Conservation (phyloP, 2,329 filamentous ascomycete species). For the Colletotrichum plurivorum region DNA sequence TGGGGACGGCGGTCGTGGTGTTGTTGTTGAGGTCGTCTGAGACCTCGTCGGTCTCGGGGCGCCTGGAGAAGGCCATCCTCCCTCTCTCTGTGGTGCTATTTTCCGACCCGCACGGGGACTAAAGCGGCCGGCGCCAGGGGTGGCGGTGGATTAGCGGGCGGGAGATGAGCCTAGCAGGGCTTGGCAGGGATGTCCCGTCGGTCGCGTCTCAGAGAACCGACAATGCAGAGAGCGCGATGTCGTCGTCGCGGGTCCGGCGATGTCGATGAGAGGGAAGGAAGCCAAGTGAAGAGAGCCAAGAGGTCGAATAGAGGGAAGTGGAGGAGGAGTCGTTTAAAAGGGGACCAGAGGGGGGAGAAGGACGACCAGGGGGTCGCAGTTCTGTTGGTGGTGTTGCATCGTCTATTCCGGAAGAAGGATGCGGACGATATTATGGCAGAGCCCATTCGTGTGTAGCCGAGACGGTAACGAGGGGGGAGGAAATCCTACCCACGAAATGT, state of each 20-base stretch:
- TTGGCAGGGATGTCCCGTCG: not conserved
- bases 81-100: too few relatives aligned
- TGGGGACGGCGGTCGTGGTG: not conserved
- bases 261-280: too few relatives aligned
- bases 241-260: not conserved
- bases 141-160: constrained; percentile 5
- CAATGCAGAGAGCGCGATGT: not conserved
- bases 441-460: constrained; percentile 6
- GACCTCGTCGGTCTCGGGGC: constrained; percentile 8
- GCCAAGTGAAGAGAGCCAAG: too few relatives aligned
- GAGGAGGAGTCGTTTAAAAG: constrained; percentile 17
- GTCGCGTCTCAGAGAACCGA: not conserved
- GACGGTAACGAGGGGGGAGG: not conserved
- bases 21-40: constrained; percentile 6
- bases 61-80: constrained; percentile 29
- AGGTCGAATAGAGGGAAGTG: not conserved
- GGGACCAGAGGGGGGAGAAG: not conserved
- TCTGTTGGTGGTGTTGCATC: constrained; percentile 25
- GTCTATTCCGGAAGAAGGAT: constrained; percentile 10
- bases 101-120: too few relatives aligned
- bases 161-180: constrained; percentile 1
- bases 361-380: constrained; percentile 1
- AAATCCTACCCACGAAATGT: constrained; percentile 7
- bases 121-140: not conserved
- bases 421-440: not conserved